A percentile compares a stretch with the other conserved stretches of the same genome.
Evolutionary conservation across 1,139 yeast species (phyloP).

Genomic region (Geotrichum citri-aurantii): DNA sequence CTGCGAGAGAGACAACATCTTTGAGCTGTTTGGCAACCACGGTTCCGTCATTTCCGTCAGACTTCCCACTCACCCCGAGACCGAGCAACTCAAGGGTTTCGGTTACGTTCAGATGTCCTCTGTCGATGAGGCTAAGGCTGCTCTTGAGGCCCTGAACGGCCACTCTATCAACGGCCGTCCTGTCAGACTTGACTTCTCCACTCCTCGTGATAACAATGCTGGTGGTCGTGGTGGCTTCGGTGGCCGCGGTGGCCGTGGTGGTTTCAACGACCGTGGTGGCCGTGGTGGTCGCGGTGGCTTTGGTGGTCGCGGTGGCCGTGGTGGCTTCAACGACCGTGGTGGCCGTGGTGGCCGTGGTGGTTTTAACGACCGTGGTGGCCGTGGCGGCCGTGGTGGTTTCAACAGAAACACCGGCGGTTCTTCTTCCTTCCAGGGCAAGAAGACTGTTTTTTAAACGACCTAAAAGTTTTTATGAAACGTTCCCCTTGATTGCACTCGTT

Average conservation of each 20-base stretch:
- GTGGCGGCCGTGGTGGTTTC: conserved; percentile 8
- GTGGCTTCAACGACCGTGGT: background rate
- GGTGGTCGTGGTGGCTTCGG: conserved; percentile 41
- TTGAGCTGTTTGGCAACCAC: conserved; percentile 62
- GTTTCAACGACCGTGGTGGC: conserved; percentile 38
- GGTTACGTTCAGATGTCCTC: conserved; percentile 91
- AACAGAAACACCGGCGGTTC: conserved; percentile 12
- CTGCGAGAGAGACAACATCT: conserved; percentile 72
- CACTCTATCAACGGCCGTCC: conserved; percentile 87
- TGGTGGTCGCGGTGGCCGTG: conserved; percentile 2
- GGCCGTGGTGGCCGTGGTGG: conserved; percentile 3
- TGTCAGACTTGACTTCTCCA: conserved; percentile 88
- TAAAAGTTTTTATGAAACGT: background rate
- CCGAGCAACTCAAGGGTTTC: conserved; percentile 98
- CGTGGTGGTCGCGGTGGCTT: background rate
- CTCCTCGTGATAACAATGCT: conserved; percentile 64
- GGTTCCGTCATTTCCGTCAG: conserved; percentile 85
- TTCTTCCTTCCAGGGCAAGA: conserved; percentile 16
- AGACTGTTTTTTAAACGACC: conserved; percentile 11
- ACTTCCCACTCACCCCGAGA: conserved; percentile 96
- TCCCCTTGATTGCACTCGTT: background rate
- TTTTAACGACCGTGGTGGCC: conserved; percentile 1
- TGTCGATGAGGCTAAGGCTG: conserved; percentile 86
- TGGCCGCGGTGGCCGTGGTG: conserved; percentile 30
- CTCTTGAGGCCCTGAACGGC: conserved; percentile 83